phyloP scores from a whole-genome alignment of 2,329 filamentous ascomycete genomes.

The Colletotrichum higginsianum region DNA sequence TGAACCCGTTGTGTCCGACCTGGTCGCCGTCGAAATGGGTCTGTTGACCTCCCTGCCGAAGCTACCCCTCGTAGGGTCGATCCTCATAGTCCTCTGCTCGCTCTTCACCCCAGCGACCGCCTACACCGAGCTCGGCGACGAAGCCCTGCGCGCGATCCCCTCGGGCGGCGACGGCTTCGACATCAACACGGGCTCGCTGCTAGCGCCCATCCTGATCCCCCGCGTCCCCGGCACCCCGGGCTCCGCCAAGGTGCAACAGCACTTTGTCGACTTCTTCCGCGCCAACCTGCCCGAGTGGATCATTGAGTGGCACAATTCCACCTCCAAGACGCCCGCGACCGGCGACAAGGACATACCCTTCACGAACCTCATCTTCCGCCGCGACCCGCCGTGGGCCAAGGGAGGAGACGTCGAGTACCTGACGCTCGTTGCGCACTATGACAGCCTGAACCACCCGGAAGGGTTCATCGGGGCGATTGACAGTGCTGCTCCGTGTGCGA shows the following conservation, averaged over 20 bases:
- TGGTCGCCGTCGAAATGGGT: constrained; percentile 37
- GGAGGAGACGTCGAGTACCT: constrained; percentile 83
- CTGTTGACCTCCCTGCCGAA: constrained; percentile 35
- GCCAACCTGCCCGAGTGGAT: constrained; percentile 83
- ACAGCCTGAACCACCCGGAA: constrained; percentile 83
- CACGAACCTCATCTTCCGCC: constrained; percentile 85
- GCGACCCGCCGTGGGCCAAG: constrained; percentile 87
- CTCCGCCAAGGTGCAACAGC: constrained; percentile 79
- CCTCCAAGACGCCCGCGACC: constrained; percentile 83
- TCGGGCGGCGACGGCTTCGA: constrained; percentile 83
- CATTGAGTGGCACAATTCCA: constrained; percentile 91
- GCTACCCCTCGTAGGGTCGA: constrained; percentile 41
- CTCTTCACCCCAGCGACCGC: constrained; percentile 51
- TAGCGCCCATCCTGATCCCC: constrained; percentile 89
- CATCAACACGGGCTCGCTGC: constrained; percentile 80
- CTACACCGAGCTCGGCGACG: constrained; percentile 77
- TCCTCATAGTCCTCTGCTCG: constrained; percentile 43
- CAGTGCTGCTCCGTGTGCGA: constrained; percentile 93
- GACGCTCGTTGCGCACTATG: constrained; percentile 94
- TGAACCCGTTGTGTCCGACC: constrained; percentile 36
- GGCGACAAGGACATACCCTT: constrained; percentile 83
- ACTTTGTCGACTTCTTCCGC: constrained; percentile 88
- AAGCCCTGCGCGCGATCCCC: constrained; percentile 79
- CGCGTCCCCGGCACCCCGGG: constrained; percentile 91
- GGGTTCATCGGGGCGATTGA: constrained; percentile 96